Conservation (phyloP, 129 eudicot genomes). For the Glebionis coronaria region DNA sequence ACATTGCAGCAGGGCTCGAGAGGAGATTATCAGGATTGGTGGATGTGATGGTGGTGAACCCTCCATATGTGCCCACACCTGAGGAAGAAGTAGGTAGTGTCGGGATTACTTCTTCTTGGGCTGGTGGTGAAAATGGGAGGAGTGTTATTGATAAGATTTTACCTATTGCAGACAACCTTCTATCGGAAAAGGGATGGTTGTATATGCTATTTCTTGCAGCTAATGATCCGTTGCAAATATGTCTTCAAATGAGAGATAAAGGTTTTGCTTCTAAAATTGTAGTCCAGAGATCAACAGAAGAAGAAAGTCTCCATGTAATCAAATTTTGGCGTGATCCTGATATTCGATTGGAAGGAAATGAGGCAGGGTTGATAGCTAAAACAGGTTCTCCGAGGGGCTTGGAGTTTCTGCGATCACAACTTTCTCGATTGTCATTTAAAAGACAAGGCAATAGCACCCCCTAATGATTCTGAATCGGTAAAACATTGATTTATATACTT, state of each 20-base stretch:
- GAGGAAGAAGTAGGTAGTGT: not conserved
- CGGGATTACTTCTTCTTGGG: not conserved
- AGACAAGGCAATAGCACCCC: not conserved
- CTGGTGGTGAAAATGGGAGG: not conserved
- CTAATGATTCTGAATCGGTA: not conserved
- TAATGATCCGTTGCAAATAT: not conserved
- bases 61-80: not conserved
- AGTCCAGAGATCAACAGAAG: not conserved
- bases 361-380: no score
- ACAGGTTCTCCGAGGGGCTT: no score
- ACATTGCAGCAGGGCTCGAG: no score
- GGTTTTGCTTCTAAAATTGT: not conserved
- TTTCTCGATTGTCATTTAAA: constrained; percentile 32
- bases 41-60: not conserved
- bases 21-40: not conserved
- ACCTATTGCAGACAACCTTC: not conserved
- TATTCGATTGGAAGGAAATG: no score
- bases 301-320: not conserved
- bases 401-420: constrained; percentile 32
- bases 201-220: not conserved
- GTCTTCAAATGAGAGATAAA: not conserved
- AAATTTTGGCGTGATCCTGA: not conserved
- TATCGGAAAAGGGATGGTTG: not conserved
- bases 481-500: not conserved
- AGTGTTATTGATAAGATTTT: not conserved